These are phyloP conservation scores for Ophiostoma ips DNA, from an alignment of 2,329 filamentous ascomycete species.

Conservation along the genomic window DNA sequence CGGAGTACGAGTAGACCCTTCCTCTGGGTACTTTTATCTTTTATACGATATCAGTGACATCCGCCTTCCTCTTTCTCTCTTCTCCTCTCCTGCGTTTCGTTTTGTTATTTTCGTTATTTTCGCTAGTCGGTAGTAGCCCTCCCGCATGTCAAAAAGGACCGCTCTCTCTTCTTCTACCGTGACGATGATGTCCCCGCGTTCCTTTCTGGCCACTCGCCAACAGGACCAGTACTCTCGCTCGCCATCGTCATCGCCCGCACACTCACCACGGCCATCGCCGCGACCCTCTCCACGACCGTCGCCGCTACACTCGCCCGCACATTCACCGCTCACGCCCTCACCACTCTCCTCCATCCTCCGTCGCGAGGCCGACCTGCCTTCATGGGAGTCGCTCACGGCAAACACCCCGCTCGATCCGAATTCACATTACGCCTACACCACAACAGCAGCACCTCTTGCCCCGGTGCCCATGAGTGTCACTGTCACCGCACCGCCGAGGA, in stretches of 20 bases:
- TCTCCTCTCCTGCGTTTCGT: neutral
- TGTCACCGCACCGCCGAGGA: neutral
- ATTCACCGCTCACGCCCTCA: conserved; percentile 3
- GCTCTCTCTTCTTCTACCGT: neutral
- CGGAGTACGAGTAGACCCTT: neutral
- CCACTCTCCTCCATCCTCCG: neutral
- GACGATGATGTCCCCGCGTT: conserved; percentile 26
- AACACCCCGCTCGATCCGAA: neutral
- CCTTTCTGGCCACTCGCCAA: conserved; percentile 25
- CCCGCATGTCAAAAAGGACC: neutral
- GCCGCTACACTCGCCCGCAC: conserved; percentile 1
- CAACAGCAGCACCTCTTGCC: neutral
- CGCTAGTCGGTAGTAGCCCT: too few relatives aligned
- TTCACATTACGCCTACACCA: neutral
- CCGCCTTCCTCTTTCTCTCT: neutral
- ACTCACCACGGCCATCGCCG: neutral
- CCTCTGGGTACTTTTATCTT: neutral
- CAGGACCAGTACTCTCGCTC: conserved; percentile 17
- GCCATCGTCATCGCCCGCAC: conserved; percentile 12
- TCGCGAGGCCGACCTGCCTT: neutral
- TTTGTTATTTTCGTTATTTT: neutral
- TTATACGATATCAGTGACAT: neutral
- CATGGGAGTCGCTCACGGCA: neutral
- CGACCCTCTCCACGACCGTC: neutral
- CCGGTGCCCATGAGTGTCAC: neutral